Evolutionary conservation across 768 basidiomycete species (phyloP).

Genomic region (Hericium erinaceus): DNA sequence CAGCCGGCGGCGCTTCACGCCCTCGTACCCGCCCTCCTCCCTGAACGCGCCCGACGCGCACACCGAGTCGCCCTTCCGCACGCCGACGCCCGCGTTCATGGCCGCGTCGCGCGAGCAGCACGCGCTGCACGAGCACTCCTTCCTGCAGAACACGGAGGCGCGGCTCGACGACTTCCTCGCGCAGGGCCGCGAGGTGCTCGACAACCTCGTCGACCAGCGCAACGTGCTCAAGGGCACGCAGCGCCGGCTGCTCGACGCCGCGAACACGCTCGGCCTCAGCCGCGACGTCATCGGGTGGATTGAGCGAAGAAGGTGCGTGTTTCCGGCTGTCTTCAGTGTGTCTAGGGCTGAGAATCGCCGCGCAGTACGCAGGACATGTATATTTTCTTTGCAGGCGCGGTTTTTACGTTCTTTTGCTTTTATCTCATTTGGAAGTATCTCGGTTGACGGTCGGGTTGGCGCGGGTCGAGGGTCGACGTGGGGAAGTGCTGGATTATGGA

Average conservation of each 20-base stretch:
- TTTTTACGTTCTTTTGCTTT: conserved; percentile 89
- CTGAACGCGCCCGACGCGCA: conserved; percentile 26
- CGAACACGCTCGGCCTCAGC: conserved; percentile 90
- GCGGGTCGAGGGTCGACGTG: conserved; percentile 4
- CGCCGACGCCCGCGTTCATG: conserved; percentile 39
- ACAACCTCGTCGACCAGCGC: conserved; percentile 87
- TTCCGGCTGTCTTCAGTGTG: background rate
- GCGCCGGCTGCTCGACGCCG: conserved; percentile 74
- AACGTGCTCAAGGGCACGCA: conserved; percentile 95
- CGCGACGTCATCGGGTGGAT: conserved; percentile 96
- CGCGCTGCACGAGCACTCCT: conserved; percentile 82
- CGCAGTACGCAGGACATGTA: conserved; percentile 89
- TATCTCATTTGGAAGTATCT: conserved; percentile 89
- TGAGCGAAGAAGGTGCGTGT: conserved; percentile 77
- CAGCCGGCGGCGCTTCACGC: conserved; percentile 55
- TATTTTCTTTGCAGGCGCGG: conserved; percentile 79
- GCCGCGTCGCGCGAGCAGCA: conserved; percentile 60
- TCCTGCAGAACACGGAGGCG: conserved; percentile 74
- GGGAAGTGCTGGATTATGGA: no score
- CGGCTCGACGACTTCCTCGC: conserved; percentile 85
- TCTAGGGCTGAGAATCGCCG: background rate
- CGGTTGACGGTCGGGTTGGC: conserved; percentile 26
- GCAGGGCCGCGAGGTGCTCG: conserved; percentile 85
- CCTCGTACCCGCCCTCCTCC: conserved; percentile 11
- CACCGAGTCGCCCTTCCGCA: conserved; percentile 83